Evolutionary conservation across 2,329 filamentous ascomycete species (phyloP), one percentile per base, ranked within the genome.

Genomic region (Colletotrichum magnum): DNA sequence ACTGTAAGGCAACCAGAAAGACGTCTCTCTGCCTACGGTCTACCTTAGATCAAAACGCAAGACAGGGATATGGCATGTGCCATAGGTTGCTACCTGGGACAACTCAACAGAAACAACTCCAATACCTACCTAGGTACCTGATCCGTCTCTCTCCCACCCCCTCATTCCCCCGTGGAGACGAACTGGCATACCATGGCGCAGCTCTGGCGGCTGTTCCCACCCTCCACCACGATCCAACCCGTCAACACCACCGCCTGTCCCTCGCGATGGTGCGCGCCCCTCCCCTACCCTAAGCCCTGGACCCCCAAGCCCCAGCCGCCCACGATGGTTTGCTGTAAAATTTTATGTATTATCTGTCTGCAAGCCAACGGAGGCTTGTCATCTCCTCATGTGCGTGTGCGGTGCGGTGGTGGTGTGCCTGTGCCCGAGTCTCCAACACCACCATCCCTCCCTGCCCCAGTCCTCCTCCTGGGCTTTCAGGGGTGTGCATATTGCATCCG

Each of bases 191-290:
- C 62, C 53, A 66, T 41, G 56, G 26, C 62, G 57, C 50, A 69
- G 59, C 50, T 51, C 43, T 61, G 54, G 61, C 66, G 61, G 41
- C 66, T 68, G n/a, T 32, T 50, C 54, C 64, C 54, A 43, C 36
- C 66, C 61, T 50, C 61, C 43, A 15, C 16, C 41, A 5, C 32
- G 32, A 36, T 36, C 32, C 28, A 43, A 18, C 5, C 41, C 54
- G 36, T 54, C 48, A 50, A 16, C 54, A 65, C 65, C 65, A 57
- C 47, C 60, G 24, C 26, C n/a, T 9, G 21, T 48, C 24, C 16
- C 18, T n/a, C 28, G 32, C 13, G 43, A 63, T 61, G 66, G 43
- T 47, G 43, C 24, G 62, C 67, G 24, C 52, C 7, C 45, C 50
- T n/a, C 7, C 45, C 50, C 28, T 36, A 7, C 32, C 32, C 32